These are phyloP conservation scores for Entrophospora sp. DNA, from an alignment of 192 early-diverging fungal genomes.

Conservation along the genomic window DNA sequence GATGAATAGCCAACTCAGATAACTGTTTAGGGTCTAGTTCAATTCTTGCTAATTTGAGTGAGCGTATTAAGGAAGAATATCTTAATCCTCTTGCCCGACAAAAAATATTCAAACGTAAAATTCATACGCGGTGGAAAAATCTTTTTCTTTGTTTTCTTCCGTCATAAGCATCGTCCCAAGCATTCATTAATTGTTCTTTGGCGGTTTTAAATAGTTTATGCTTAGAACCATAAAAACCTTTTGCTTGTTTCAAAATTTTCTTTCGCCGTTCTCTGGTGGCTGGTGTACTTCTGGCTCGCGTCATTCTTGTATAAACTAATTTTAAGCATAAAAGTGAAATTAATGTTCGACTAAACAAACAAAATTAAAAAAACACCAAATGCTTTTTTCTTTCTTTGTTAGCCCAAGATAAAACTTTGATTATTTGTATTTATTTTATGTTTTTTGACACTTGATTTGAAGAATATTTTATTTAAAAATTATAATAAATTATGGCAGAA, in stretches of 20 bases:
- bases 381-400: too few species aligned
- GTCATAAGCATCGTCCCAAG: background rate
- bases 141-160: conserved; percentile 1
- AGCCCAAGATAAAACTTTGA: too few species aligned
- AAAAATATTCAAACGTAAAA: background rate
- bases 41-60: background rate
- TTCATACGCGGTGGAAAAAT: background rate
- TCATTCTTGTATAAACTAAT: conserved; percentile 13
- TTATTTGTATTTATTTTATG: too few species aligned
- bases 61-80: background rate
- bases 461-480: too few species aligned
- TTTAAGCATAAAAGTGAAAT: too few species aligned
- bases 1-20: conserved; percentile 1
- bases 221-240: conserved; percentile 7
- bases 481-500: too few species aligned
- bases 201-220: conserved; percentile 12
- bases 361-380: too few species aligned
- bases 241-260: conserved; percentile 5
- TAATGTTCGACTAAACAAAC: too few species aligned
- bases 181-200: conserved; percentile 7
- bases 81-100: background rate
- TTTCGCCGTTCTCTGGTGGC: background rate
- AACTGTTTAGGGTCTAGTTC: background rate
- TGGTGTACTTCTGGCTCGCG: background rate
- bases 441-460: too few species aligned